A percentile compares a stretch with the other conserved stretches of the same genome.
Conservation (phyloP, 2,329 filamentous ascomycete species). For the Falciphora oryzae region DNA sequence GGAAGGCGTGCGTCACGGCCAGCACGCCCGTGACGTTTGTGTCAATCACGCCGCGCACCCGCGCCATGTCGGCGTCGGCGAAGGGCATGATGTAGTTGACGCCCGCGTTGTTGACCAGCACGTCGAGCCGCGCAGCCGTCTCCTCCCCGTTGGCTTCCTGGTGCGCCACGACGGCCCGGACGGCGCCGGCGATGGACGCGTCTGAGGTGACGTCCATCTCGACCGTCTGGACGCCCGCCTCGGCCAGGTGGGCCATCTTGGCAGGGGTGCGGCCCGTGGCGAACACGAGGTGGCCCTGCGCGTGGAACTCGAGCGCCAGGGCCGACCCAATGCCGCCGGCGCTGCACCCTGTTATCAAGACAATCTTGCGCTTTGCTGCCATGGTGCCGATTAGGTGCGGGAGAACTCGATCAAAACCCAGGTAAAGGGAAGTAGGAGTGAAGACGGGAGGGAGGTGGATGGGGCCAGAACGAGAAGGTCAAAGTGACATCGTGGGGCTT, state of each 20-base stretch:
- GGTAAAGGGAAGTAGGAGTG: background rate
- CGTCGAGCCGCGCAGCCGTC: slow-evolving; percentile 11
- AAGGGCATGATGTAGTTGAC: slow-evolving; percentile 15
- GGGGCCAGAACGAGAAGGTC: too few relatives aligned
- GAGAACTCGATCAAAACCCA: background rate
- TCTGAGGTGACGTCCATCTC: slow-evolving; percentile 25
- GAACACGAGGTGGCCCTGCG: slow-evolving; percentile 24
- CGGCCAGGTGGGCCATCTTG: slow-evolving; percentile 20
- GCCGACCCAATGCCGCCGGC: slow-evolving; percentile 26
- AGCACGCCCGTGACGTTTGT: slow-evolving; percentile 25
- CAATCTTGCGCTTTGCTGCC: slow-evolving; percentile 15
- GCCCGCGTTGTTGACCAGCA: slow-evolving; percentile 20
- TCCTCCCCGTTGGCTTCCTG: background rate
- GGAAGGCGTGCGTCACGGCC: slow-evolving; percentile 26
- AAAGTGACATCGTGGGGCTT: too few relatives aligned
- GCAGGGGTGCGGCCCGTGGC: slow-evolving; percentile 23
- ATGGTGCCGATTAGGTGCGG: background rate
- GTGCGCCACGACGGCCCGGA: slow-evolving; percentile 13
- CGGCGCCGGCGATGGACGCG: slow-evolving; percentile 19
- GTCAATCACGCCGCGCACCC: slow-evolving; percentile 15
- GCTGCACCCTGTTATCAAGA: slow-evolving; percentile 28
- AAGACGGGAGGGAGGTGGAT: background rate
- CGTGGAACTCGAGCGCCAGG: slow-evolving; percentile 25
- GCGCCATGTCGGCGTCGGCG: slow-evolving; percentile 15
- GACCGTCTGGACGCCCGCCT: slow-evolving; percentile 20